Evolutionary conservation across 1,284 basidiomycete genomes (phyloP), one percentile per base, ranked within the genome.

Genomic region (Xerocomus minutiporus): DNA sequence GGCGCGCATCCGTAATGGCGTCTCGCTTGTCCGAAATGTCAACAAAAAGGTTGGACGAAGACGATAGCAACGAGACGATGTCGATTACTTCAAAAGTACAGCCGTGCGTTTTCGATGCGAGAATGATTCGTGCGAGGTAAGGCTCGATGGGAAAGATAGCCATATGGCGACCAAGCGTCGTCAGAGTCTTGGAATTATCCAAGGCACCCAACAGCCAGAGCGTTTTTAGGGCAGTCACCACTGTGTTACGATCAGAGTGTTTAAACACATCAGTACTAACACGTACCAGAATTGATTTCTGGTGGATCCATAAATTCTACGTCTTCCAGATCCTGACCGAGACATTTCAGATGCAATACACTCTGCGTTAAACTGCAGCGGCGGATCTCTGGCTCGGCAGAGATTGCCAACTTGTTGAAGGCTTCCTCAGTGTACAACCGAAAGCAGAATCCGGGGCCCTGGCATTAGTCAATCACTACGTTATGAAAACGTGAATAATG

Each of bases 251-350:
- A 34, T 59, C 48, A 57, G 46, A 29, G 46, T 39, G 26, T 6
- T 15, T 0, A 2, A 25, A 35, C 3, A 26, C 8, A 9, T 40
- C 36, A 26, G 45, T 31, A 25, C 38, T 3, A 26, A 42, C 13
- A 71, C 86, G 64, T 60, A 91, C 91, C 78, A 13, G 84, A 78
- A 46, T 86, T 81, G 3, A 73, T 65, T 40, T 89, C 84, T 0
- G 93, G 93, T 57, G 78, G 79, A 67, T 96, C 93, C 82, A 97
- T 88, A 59, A 91, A 86, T 53, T 91, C 86, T 40, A 95, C 78
- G 5, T 81, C 76, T 57, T 88, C 84, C 1, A 93, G 75, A 60
- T 95, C 83, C 61, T 89, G 83, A 4, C 84, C 85, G 41, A 93
- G 81, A 54, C 88, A 91, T 63, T 91, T 89, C 26, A 97, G 76